Evolutionary conservation across 1,284 basidiomycete genomes (phyloP), one percentile per base, ranked within the genome.

Genomic region (Mixia osmundae): DNA sequence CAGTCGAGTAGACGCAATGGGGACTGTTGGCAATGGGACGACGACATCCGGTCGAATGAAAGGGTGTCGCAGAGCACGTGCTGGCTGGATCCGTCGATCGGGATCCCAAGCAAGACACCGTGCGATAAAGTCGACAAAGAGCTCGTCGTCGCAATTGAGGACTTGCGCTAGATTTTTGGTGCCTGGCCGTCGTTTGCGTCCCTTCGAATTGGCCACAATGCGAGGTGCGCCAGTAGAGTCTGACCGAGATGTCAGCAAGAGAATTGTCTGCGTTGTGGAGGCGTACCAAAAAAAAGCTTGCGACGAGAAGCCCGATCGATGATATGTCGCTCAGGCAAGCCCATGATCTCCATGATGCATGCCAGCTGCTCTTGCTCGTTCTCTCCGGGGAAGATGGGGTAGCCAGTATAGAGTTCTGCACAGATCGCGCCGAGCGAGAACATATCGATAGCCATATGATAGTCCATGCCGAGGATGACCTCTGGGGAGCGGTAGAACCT

Each of bases 261-360:
- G 31, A 30, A 23, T 22, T 20, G 26, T 16, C 14, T 16, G 20
- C 11, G 2, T 16, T 10, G 10, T 14, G 8, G 28, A 38, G n/a
- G 24, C 36, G 42, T 55, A 83, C 80, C 85, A 54, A 97, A 97
- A 61, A 99, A 99, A 30, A 94, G 63, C 51, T 89, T 79, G 56
- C 82, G 79, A 40, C 91, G 70, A 20, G 82, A 82, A 51, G 85
- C 89, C 41, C 76, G 73, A 52, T 95, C 89, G 47, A 99, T 64
- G 47, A 95, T 72, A 46, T 94, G 80, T 54, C 79, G 78, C 47
- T 97, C 91, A 0, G 91, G 91, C 23, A 85, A 62, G 10, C 91
- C 91, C 28, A 97, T 69, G 5, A 99, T 77, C 57, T 99, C 91
- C 89, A 99, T 99, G 58, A 99, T 97, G 56, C 91, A 97, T 4